phyloP scores from a whole-genome alignment of 1,284 basidiomycete genomes.

The Mycosarcoma mackinlayi region DNA sequence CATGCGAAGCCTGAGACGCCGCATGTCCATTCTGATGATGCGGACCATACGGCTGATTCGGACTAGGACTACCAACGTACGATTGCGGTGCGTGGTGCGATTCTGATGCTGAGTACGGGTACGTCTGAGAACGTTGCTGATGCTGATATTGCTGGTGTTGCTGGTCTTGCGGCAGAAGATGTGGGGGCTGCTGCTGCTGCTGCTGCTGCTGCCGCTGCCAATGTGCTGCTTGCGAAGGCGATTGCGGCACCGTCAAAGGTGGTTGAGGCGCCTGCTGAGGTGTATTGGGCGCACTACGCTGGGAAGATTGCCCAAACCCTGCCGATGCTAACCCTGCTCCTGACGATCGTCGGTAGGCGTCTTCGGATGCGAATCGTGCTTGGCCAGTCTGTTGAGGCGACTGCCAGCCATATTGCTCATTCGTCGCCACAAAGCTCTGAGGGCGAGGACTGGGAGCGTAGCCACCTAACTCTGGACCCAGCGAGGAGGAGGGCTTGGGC shows the following conservation, averaged over 20 bases:
- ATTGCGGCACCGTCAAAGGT: constrained; percentile 6
- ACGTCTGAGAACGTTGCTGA: constrained; percentile 20
- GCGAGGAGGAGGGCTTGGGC: constrained; percentile 31
- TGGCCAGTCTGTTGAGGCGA: constrained; percentile 16
- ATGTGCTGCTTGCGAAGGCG: not conserved
- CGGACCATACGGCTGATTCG: not conserved
- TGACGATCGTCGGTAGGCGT: constrained; percentile 14
- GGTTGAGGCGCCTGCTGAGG: constrained; percentile 12
- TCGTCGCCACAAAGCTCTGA: constrained; percentile 14
- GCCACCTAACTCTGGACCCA: constrained; percentile 12
- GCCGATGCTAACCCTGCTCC: constrained; percentile 1
- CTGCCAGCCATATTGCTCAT: constrained; percentile 10
- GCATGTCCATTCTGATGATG: constrained; percentile 5
- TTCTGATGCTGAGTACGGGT: constrained; percentile 14
- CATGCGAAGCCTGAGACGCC: not conserved
- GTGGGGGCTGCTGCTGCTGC: constrained; percentile 11
- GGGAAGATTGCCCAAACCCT: constrained; percentile 7
- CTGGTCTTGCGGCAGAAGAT: constrained; percentile 15
- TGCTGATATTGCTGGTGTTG: constrained; percentile 16
- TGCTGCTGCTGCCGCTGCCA: constrained; percentile 13
- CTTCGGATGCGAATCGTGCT: not conserved
- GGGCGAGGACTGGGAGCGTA: constrained; percentile 25
- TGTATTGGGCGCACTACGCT: not conserved
- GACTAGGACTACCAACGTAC: not conserved
- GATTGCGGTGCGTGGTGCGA: constrained; percentile 5